Percentiles rank a stretch among this genome's conserved stretches.
Conservation (phyloP, 2,329 filamentous ascomycete genomes). For the Fusarium metavorans region DNA sequence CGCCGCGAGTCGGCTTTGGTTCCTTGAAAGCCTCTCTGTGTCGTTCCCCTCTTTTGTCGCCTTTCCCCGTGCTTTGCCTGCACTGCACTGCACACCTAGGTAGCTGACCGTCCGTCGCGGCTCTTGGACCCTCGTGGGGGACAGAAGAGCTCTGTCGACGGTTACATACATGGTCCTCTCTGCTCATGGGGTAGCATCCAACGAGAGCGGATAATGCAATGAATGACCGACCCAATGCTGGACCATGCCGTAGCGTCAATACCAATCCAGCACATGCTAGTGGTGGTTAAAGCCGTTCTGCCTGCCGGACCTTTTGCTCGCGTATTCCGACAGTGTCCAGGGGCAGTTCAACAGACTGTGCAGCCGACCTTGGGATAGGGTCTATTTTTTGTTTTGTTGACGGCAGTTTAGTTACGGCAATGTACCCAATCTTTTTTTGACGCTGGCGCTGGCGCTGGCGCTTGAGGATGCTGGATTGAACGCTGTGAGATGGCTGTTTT, state of each 20-base stretch:
- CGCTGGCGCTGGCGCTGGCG: neutral
- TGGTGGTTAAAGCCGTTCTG: conserved; percentile 27
- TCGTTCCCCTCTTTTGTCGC: conserved; percentile 7
- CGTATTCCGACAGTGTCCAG: conserved; percentile 23
- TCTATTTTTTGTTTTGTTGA: neutral
- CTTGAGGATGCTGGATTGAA: conserved; percentile 15
- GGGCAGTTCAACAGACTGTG: conserved; percentile 21
- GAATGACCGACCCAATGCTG: conserved; percentile 4
- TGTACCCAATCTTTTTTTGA: neutral
- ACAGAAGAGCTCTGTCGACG: conserved; percentile 19
- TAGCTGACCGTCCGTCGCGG: conserved; percentile 10
- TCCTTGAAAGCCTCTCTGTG: neutral
- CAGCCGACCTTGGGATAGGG: neutral
- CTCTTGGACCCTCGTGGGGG: conserved; percentile 26
- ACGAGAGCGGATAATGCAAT: conserved; percentile 30
- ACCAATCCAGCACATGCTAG: conserved; percentile 16
- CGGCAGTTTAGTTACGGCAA: neutral
- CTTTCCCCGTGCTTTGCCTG: conserved; percentile 34
- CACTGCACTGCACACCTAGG: conserved; percentile 14
- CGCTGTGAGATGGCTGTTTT: conserved; percentile 30
- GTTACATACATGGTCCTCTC: conserved; percentile 29
- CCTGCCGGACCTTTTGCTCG: conserved; percentile 14
- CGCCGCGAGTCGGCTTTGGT: conserved; percentile 31
- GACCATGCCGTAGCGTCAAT: conserved; percentile 14
- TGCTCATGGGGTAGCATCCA: conserved; percentile 38